Base-by-base conservation (phyloP, 2,329 filamentous ascomycete genomes). In the Hypoxylon sp. region DNA sequence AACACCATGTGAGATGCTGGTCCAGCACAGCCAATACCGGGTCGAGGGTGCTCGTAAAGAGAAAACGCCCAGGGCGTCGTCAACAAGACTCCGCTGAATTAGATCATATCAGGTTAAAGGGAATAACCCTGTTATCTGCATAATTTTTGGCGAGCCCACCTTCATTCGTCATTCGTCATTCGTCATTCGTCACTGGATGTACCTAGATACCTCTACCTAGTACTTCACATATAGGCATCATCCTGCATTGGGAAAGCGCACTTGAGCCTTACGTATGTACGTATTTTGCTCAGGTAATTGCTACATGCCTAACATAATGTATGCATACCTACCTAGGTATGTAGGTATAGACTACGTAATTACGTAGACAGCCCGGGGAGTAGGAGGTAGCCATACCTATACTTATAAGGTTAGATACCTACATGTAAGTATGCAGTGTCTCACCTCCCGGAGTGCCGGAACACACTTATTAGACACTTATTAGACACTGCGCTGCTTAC, bases 401-500 rank as follows among this genome's bases (percentile, higher is more conserved):
- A 20, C 20, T 20, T 20, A 17, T 37, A 37, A 57, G 25, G 14
- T 22, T 50, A 66, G 57, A n/a, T 60, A 61, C 40, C 31, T 33
- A 33, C 7, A 10, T 11, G 7, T 7, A 37, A 17, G 48, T 40
- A 62, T 22, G 37, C 25, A 50, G 51, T n/a, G 53, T 40, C 56
- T 33, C 17, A 42, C 46, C 49, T 55, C 33, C 59, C 66, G 66
- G 66, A 69, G 33, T 60, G 62, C 66, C 66, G 66, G 66, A 69
- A 56, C 31, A 56, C 58, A 53, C 56, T 44, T 56, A 35, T 61
- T 49, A 54, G 44, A 55, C 56, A 57, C 20, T 37, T 54, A 30
- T 60, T 61, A 57, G 50, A 61, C 57, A 58, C 35, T 58, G 30
- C 57, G n/a, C 22, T 35, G 33, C 66, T 64, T 68, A 65, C 53